Evolutionary conservation across 495 filamentous ascomycete genomes (phyloP).

Genomic region (Penicillium bialowiezense): DNA sequence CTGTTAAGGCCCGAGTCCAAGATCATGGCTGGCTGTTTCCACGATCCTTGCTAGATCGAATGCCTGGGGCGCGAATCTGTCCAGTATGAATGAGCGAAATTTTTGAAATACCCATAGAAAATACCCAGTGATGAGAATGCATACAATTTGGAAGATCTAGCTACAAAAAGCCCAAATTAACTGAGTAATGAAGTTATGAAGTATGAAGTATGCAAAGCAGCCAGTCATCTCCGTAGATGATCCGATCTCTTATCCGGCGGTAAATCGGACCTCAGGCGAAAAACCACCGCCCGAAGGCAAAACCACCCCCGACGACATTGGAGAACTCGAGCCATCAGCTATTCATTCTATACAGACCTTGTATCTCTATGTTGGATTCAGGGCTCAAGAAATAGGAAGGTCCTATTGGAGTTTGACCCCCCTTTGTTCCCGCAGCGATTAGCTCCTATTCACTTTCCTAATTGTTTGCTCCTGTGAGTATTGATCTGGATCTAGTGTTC

Average conservation of each 20-base stretch:
- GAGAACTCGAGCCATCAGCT: neutral
- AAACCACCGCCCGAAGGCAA: slow-evolving; percentile 25
- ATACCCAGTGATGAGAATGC: too few species aligned
- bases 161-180: too few species aligned
- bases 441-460: neutral
- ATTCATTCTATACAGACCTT: neutral
- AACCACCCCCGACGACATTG: slow-evolving; percentile 4
- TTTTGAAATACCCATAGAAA: neutral
- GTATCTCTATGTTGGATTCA: neutral
- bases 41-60: neutral
- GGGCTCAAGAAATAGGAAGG: neutral
- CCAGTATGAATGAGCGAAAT: neutral
- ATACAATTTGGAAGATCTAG: too few species aligned
- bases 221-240: neutral
- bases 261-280: slow-evolving; percentile 24
- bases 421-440: neutral
- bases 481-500: neutral
- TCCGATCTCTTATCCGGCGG: slow-evolving; percentile 23
- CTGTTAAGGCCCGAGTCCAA: neutral
- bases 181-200: too few species aligned
- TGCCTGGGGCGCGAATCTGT: neutral
- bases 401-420: neutral
- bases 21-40: neutral
- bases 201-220: too few species aligned
- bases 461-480: slow-evolving; percentile 1